phyloP scores from a whole-genome alignment of 2,329 filamentous ascomycete genomes.

The Exophiala viscosa region DNA sequence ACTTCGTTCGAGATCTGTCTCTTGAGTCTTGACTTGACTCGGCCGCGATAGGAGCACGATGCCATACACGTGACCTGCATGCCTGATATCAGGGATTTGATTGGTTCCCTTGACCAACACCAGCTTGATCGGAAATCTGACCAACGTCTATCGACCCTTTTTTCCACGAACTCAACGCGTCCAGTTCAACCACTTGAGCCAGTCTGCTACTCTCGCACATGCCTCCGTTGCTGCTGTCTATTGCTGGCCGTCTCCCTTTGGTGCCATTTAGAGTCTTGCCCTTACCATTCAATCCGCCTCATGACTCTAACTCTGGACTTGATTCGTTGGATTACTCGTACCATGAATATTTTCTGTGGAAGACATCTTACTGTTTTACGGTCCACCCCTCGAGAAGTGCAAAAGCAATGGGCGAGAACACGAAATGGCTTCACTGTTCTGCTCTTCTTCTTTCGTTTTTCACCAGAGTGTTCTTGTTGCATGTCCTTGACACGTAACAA shows the following conservation, averaged over 20 bases:
- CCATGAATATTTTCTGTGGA: neutral
- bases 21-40: neutral
- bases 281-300: slow-evolving; percentile 20
- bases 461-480: slow-evolving; percentile 6
- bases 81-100: slow-evolving; percentile 1
- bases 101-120: slow-evolving; percentile 5
- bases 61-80: slow-evolving; percentile 1
- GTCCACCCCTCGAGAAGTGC: slow-evolving; percentile 7
- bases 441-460: slow-evolving; percentile 5
- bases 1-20: slow-evolving; percentile 13
- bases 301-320: slow-evolving; percentile 9
- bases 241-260: neutral
- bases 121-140: slow-evolving; percentile 1
- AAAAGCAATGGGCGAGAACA: slow-evolving; percentile 1
- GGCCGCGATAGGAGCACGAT: neutral
- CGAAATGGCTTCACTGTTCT: neutral
- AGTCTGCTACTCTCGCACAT: neutral
- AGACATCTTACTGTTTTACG: slow-evolving; percentile 3
- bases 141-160: neutral
- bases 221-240: neutral
- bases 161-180: slow-evolving; percentile 8
- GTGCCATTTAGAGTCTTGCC: slow-evolving; percentile 2
- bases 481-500: slow-evolving; percentile 5
- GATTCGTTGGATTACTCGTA: slow-evolving; percentile 15
- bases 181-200: slow-evolving; percentile 8